These are phyloP conservation scores for Triangularia verruculosa DNA, from an alignment of 2,329 filamentous ascomycete species.

Conservation along the genomic window DNA sequence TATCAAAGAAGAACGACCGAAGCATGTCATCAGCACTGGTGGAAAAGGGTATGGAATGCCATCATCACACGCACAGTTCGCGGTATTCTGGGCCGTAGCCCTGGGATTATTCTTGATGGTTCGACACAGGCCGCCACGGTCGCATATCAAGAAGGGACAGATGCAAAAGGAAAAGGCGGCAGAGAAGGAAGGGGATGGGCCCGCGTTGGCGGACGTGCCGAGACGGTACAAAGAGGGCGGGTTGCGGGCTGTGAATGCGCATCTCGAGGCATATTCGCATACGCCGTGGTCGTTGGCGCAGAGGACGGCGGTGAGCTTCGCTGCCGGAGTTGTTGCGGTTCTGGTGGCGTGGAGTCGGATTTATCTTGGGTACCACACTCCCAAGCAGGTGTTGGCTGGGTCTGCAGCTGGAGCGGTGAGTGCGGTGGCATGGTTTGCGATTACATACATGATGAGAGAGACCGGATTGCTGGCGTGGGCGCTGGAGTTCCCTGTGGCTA, in stretches of 20 bases:
- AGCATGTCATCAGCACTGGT: conserved; percentile 68
- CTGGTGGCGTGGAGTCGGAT: conserved; percentile 78
- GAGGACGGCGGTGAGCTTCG: conserved; percentile 52
- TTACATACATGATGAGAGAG: conserved; percentile 64
- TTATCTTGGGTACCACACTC: conserved; percentile 91
- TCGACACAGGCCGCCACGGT: conserved; percentile 60
- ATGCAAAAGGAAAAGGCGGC: not conserved
- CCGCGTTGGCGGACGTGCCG: conserved; percentile 2
- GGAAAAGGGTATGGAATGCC: conserved; percentile 98
- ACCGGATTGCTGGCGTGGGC: conserved; percentile 70
- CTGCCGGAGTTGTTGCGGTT: conserved; percentile 59
- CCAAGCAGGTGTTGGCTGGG: conserved; percentile 81
- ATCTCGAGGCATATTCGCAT: conserved; percentile 38
- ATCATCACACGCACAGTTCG: conserved; percentile 89
- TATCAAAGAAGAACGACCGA: conserved; percentile 88
- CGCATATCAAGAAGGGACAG: conserved; percentile 27
- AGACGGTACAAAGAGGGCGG: conserved; percentile 16
- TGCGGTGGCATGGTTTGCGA: conserved; percentile 74
- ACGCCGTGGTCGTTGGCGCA: conserved; percentile 60
- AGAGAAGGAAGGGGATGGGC: not conserved
- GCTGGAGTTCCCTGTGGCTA: conserved; percentile 62
- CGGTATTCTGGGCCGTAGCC: conserved; percentile 84
- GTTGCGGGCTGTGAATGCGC: conserved; percentile 7
- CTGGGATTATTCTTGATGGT: conserved; percentile 80
- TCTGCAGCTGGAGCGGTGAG: conserved; percentile 66